These are phyloP conservation scores for Mastigamoeba balamuthi DNA, from an alignment of 78 protist genomes.

Conservation along the genomic window DNA sequence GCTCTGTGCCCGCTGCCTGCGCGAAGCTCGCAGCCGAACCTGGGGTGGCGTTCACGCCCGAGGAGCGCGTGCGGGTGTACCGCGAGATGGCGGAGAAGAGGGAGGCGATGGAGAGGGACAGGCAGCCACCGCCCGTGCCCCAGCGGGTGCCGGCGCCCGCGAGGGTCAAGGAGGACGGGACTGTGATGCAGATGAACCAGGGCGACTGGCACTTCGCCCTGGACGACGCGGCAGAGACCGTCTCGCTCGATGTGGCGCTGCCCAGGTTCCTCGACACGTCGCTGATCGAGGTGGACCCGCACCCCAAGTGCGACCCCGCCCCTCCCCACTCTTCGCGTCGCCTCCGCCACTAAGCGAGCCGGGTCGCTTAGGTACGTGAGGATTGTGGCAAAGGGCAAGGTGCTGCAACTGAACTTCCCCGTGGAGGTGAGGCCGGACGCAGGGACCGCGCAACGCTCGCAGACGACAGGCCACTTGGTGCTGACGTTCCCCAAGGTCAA, in stretches of 20 bases:
- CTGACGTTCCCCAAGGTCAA: conserved; percentile 3
- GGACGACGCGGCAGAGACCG: neutral
- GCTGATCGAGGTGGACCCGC: conserved; percentile 31
- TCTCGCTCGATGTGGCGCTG: neutral
- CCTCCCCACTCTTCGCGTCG: neutral
- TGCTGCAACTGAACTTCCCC: neutral
- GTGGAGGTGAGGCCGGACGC: neutral
- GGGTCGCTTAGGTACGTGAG: conserved; percentile 1
- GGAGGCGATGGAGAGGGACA: neutral
- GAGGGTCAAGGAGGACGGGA: neutral
- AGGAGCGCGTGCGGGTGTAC: neutral
- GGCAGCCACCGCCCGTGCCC: neutral
- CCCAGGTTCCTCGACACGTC: conserved; percentile 31
- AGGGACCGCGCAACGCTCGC: neutral
- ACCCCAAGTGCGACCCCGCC: conserved; percentile 11
- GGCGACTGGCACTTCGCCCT: conserved; percentile 7
- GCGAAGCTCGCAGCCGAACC: neutral
- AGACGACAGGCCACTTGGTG: neutral
- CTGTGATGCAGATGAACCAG: conserved; percentile 20
- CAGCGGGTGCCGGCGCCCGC: neutral
- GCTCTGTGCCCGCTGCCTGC: neutral
- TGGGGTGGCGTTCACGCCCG: neutral
- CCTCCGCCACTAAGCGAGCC: neutral
- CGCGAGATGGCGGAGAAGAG: neutral
- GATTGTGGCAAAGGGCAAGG: conserved; percentile 21